These are phyloP conservation scores for Fagopyrum homotropicum DNA, from an alignment of 148 eudicot species.

Conservation along the genomic window DNA sequence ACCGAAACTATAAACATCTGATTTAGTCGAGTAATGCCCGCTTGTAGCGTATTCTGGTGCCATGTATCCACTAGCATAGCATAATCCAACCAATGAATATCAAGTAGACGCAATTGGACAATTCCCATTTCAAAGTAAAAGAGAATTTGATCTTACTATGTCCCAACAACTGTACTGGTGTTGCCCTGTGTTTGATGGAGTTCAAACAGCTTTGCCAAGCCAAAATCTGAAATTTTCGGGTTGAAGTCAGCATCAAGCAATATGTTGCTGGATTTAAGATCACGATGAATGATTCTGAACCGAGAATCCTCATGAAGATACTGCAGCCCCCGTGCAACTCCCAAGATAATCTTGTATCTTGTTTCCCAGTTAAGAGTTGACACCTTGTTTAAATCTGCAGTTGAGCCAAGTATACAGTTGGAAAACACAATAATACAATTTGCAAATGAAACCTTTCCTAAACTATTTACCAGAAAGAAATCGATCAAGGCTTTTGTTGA, in stretches of 20 bases:
- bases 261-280: conserved; percentile 15
- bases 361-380: conserved; percentile 2
- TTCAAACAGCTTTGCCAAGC: conserved; percentile 10
- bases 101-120: no score
- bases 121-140: no score
- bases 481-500: conserved; percentile 13
- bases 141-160: conserved; percentile 5
- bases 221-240: conserved; percentile 10
- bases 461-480: neutral
- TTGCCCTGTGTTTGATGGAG: conserved; percentile 8
- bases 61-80: conserved; percentile 9
- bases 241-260: conserved; percentile 7
- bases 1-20: conserved; percentile 14
- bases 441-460: neutral
- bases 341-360: conserved; percentile 3
- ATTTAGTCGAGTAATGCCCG: conserved; percentile 7
- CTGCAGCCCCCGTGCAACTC: conserved; percentile 9
- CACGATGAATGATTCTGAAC: conserved; percentile 5
- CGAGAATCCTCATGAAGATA: conserved; percentile 13
- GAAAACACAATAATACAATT: neutral
- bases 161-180: conserved; percentile 6
- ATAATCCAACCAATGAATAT: no score
- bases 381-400: conserved; percentile 5
- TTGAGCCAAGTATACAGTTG: neutral
- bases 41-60: conserved; percentile 6